A percentile compares a stretch with the other conserved stretches of the same genome.
Conservation (phyloP, 805 yeast genomes). For the Starmerella scarabaei region DNA sequence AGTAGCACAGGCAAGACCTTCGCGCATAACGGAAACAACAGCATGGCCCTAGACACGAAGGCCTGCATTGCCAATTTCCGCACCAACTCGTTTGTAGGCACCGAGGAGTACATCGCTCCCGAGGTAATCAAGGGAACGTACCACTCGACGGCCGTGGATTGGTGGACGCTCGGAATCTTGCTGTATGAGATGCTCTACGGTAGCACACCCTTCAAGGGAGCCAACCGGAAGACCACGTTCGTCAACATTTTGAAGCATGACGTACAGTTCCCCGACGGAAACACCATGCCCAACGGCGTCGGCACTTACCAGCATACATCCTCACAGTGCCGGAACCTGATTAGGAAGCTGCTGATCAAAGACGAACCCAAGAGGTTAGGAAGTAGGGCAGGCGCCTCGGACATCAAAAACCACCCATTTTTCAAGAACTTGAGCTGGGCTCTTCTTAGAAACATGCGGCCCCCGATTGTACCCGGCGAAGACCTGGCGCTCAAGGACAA, state of each 20-base stretch:
- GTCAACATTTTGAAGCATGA: conserved; percentile 76
- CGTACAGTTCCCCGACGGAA: conserved; percentile 56
- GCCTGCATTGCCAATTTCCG: conserved; percentile 92
- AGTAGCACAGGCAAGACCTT: conserved; percentile 25
- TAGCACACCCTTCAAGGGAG: conserved; percentile 91
- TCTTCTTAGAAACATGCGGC: conserved; percentile 74
- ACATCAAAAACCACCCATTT: conserved; percentile 78
- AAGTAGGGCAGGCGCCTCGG: conserved; percentile 88
- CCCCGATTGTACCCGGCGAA: conserved; percentile 88
- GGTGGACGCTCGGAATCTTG: conserved; percentile 98
- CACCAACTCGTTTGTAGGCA: conserved; percentile 96
- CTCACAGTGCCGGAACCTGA: conserved; percentile 62
- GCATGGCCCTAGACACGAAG: conserved; percentile 76
- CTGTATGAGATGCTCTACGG: conserved; percentile 92
- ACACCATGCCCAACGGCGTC: conserved; percentile 20
- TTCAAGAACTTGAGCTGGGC: conserved; percentile 96
- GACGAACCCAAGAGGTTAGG: conserved; percentile 86
- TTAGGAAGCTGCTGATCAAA: conserved; percentile 70
- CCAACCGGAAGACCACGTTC: conserved; percentile 77
- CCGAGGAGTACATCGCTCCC: conserved; percentile 97
- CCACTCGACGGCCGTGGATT: conserved; percentile 94
- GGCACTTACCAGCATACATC: conserved; percentile 43
- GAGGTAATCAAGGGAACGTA: conserved; percentile 96
- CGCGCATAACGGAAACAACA: conserved; percentile 20
- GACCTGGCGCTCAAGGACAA: conserved; percentile 11